A percentile compares a stretch with the other conserved stretches of the same genome.
Evolutionary conservation across 2,329 filamentous ascomycete genomes (phyloP).

Genomic region (Exophiala sideris): DNA sequence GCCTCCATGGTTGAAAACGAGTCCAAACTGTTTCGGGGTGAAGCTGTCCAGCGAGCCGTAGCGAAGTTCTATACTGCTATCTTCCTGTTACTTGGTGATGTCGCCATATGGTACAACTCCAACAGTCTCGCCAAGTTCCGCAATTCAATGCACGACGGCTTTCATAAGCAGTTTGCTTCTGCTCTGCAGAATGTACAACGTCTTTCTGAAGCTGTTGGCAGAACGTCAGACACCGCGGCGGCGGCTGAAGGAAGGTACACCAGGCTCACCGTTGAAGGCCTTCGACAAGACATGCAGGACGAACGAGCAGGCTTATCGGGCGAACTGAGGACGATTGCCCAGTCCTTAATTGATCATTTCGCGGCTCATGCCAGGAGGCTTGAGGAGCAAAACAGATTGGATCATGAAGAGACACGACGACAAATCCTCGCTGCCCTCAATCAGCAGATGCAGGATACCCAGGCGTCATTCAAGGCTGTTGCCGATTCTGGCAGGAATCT

Average conservation of each 20-base stretch:
- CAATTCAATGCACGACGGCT: background rate
- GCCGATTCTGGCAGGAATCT: background rate
- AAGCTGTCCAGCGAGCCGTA: background rate
- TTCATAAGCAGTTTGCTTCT: background rate
- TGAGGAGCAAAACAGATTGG: constrained; percentile 2
- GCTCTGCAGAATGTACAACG: constrained; percentile 1
- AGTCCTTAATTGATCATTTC: background rate
- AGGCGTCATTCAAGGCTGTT: background rate
- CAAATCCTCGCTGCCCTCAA: background rate
- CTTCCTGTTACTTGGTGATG: constrained; percentile 3
- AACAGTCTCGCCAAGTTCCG: background rate
- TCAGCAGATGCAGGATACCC: background rate
- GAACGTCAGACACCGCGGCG: background rate
- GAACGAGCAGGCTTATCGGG: background rate
- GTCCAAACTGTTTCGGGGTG: background rate
- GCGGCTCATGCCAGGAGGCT: background rate
- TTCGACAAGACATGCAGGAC: background rate
- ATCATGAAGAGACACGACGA: constrained; percentile 2
- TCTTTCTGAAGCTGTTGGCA: background rate
- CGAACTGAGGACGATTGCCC: background rate
- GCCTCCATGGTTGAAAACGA: background rate
- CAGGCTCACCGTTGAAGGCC: background rate
- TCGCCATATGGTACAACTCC: constrained; percentile 1
- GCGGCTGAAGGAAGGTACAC: background rate
- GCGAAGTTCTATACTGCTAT: constrained; percentile 2